A percentile compares a stretch with the other conserved stretches of the same genome.
These are phyloP conservation scores for Lachancea cidri DNA, from an alignment of 805 yeast species.

Conservation along the genomic window DNA sequence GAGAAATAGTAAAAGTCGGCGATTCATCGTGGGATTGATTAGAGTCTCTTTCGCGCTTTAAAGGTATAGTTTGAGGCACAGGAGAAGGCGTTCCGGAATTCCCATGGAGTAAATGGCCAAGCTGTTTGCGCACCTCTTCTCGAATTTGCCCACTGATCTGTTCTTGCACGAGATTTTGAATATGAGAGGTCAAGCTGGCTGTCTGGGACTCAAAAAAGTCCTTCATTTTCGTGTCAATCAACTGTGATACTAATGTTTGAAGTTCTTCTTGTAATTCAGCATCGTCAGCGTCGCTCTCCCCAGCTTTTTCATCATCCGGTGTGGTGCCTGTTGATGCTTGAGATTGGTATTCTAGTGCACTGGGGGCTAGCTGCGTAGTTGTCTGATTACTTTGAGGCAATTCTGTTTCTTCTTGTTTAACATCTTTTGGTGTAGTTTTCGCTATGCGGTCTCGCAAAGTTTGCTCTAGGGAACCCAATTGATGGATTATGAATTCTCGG, in stretches of 20 bases:
- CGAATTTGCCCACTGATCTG: slow-evolving; percentile 2
- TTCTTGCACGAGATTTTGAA: slow-evolving; percentile 1
- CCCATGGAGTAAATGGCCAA: slow-evolving; percentile 2
- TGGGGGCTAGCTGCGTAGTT: not conserved
- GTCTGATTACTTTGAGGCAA: not conserved
- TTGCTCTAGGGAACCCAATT: slow-evolving; percentile 21
- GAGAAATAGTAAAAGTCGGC: slow-evolving; percentile 16
- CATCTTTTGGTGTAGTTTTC: slow-evolving; percentile 19
- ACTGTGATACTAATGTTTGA: slow-evolving; percentile 23
- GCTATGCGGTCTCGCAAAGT: slow-evolving; percentile 19
- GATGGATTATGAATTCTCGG: slow-evolving; percentile 20
- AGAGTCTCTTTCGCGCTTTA: slow-evolving; percentile 5
- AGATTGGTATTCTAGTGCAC: not conserved
- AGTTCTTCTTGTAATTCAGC: slow-evolving; percentile 22
- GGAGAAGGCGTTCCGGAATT: slow-evolving; percentile 1
- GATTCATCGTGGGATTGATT: slow-evolving; percentile 2
- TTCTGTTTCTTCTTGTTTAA: slow-evolving; percentile 10
- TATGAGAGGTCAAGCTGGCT: slow-evolving; percentile 2
- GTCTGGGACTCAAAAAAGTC: slow-evolving; percentile 16
- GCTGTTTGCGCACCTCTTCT: slow-evolving; percentile 10
- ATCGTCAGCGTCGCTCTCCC: slow-evolving; percentile 8
- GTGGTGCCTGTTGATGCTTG: not conserved
- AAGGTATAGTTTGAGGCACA: slow-evolving; percentile 3
- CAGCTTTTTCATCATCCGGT: not conserved
- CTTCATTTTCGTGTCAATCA: slow-evolving; percentile 22